Evolutionary conservation across 2,329 filamentous ascomycete genomes (phyloP).

Genomic region (Ascocoryne sarcoides): DNA sequence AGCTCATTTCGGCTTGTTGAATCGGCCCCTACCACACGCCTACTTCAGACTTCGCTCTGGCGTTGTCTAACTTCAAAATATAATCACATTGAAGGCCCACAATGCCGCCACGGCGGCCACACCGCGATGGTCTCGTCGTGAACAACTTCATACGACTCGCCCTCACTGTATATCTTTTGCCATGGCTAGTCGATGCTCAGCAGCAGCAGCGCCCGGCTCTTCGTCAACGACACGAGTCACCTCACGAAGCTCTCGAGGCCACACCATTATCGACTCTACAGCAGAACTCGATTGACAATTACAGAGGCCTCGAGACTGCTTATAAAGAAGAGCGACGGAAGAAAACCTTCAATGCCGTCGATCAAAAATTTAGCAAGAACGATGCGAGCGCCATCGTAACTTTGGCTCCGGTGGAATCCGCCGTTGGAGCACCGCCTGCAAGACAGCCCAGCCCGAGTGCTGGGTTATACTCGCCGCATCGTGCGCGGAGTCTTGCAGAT

Average conservation of each 20-base stretch:
- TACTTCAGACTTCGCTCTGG: background rate
- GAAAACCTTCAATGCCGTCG: constrained; percentile 17
- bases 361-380: constrained; percentile 33
- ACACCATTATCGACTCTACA: background rate
- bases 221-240: constrained; percentile 23
- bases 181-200: constrained; percentile 54
- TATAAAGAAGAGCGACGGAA: constrained; percentile 23
- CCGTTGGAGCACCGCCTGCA: constrained; percentile 88
- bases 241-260: constrained; percentile 22
- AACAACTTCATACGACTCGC: constrained; percentile 42
- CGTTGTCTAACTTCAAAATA: background rate
- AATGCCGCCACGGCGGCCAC: constrained; percentile 56
- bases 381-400: constrained; percentile 95
- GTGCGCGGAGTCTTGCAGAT: constrained; percentile 95
- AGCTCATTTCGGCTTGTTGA: no score
- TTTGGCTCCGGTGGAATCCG: constrained; percentile 92
- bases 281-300: background rate
- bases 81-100: constrained; percentile 33
- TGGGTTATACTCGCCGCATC: constrained; percentile 70
- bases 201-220: constrained; percentile 44
- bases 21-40: no score
- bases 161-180: constrained; percentile 49
- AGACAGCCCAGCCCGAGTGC: constrained; percentile 50
- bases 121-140: constrained; percentile 45
- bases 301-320: constrained; percentile 25